Evolutionary conservation across 495 filamentous ascomycete species (phyloP).

Genomic region (Aeminium ludgeri): DNA sequence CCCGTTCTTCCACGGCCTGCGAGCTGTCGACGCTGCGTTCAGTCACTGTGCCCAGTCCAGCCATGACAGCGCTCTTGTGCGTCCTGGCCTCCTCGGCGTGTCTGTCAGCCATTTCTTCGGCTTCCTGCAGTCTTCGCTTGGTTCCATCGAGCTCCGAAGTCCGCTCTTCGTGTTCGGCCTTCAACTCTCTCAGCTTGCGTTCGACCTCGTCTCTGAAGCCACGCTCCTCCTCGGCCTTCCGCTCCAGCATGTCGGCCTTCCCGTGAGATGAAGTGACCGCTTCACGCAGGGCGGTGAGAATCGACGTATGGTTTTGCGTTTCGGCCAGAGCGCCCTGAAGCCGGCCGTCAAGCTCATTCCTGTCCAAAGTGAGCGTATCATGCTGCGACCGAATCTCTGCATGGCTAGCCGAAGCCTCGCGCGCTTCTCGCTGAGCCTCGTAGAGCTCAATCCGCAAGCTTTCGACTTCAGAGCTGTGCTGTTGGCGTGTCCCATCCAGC

Average conservation of each 20-base stretch:
- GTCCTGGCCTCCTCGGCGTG: slow-evolving; percentile 73
- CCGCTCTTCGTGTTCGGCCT: slow-evolving; percentile 69
- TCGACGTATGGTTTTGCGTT: slow-evolving; percentile 52
- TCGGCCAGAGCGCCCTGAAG: slow-evolving; percentile 48
- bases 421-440: slow-evolving; percentile 48
- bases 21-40: slow-evolving; percentile 33
- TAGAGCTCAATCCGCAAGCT: slow-evolving; percentile 72
- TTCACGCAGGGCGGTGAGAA: slow-evolving; percentile 56
- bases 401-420: slow-evolving; percentile 60
- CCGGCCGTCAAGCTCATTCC: slow-evolving; percentile 57
- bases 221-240: slow-evolving; percentile 71
- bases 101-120: slow-evolving; percentile 79
- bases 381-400: slow-evolving; percentile 57
- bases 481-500: slow-evolving; percentile 64
- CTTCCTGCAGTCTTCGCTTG: slow-evolving; percentile 58
- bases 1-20: slow-evolving; percentile 53
- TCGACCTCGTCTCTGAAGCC: slow-evolving; percentile 60
- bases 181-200: slow-evolving; percentile 59
- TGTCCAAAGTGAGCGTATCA: slow-evolving; percentile 64
- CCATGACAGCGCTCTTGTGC: slow-evolving; percentile 67
- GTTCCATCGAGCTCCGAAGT: slow-evolving; percentile 62
- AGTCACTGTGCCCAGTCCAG: slow-evolving; percentile 59
- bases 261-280: slow-evolving; percentile 64
- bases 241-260: slow-evolving; percentile 58
- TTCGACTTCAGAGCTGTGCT: slow-evolving; percentile 65